Evolutionary conservation across 2,329 filamentous ascomycete species (phyloP).

Genomic region (Fusarium pseudonygamai): DNA sequence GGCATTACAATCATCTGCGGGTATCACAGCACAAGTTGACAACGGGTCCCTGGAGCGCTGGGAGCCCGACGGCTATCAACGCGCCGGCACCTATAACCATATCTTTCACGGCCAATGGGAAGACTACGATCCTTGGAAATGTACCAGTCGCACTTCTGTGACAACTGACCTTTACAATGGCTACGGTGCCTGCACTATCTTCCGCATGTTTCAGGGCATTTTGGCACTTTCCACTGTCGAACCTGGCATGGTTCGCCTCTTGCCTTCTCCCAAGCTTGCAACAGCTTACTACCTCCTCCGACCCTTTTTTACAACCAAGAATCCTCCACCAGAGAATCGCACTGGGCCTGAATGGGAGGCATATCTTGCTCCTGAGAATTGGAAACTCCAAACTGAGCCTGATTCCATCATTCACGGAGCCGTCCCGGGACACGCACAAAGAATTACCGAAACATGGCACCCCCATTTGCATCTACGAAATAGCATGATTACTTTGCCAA

Average conservation of each 20-base stretch:
- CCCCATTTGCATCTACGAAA: constrained; percentile 63
- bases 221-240: constrained; percentile 64
- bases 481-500: constrained; percentile 65
- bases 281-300: constrained; percentile 80
- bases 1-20: constrained; percentile 55
- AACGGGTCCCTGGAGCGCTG: constrained; percentile 77
- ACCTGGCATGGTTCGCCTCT: constrained; percentile 75
- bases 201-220: constrained; percentile 68
- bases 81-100: constrained; percentile 63
- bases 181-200: constrained; percentile 65
- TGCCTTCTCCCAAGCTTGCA: constrained; percentile 77
- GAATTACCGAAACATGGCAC: constrained; percentile 67
- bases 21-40: constrained; percentile 73
- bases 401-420: constrained; percentile 67
- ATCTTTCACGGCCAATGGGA: constrained; percentile 66
- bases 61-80: constrained; percentile 74
- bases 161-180: constrained; percentile 68
- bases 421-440: constrained; percentile 66
- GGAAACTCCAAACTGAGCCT: constrained; percentile 57
- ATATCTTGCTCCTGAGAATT: constrained; percentile 60
- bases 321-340: constrained; percentile 52
- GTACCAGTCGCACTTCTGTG: constrained; percentile 61
- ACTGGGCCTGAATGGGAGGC: constrained; percentile 58
- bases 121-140: constrained; percentile 65
- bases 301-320: constrained; percentile 62